A percentile compares a stretch with the other conserved stretches of the same genome.
phyloP scores from a whole-genome alignment of 2,329 filamentous ascomycete species.

The Fonsecaea pedrosoi region DNA sequence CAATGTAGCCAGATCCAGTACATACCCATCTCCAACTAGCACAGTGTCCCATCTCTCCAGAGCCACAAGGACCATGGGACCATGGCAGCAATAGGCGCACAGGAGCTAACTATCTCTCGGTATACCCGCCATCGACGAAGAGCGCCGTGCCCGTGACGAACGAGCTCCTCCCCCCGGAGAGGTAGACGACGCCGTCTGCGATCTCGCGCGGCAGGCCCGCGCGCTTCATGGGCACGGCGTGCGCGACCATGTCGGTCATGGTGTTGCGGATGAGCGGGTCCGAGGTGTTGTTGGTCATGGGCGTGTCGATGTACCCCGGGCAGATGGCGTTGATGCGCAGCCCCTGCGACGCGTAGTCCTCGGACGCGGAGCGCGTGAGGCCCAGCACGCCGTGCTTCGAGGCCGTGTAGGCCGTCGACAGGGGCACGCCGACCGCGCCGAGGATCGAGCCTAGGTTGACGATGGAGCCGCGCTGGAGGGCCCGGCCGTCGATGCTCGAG shows the following conservation, averaged over 20 bases:
- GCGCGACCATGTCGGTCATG: slow-evolving; percentile 48
- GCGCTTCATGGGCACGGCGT: slow-evolving; percentile 56
- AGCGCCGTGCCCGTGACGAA: slow-evolving; percentile 75
- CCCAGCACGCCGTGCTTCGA: slow-evolving; percentile 66
- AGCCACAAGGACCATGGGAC: too few species aligned
- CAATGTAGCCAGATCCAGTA: too few species aligned
- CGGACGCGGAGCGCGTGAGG: slow-evolving; percentile 63
- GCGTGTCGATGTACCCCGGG: slow-evolving; percentile 56
- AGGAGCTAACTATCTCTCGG: slow-evolving; percentile 26
- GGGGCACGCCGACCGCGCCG: slow-evolving; percentile 46
- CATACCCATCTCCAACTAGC: too few species aligned
- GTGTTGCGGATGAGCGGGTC: slow-evolving; percentile 36
- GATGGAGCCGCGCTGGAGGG: slow-evolving; percentile 53
- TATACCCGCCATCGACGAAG: slow-evolving; percentile 74
- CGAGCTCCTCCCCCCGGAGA: slow-evolving; percentile 70
- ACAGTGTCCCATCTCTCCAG: too few species aligned
- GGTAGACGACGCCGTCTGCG: slow-evolving; percentile 70
- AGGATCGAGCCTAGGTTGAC: slow-evolving; percentile 55
- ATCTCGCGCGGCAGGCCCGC: slow-evolving; percentile 60
- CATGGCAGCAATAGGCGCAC: too few species aligned
- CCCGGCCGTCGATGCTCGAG: slow-evolving; percentile 45
- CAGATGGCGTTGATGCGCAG: slow-evolving; percentile 44
- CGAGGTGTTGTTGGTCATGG: slow-evolving; percentile 50
- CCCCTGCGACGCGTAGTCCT: slow-evolving; percentile 58
- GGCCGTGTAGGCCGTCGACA: slow-evolving; percentile 46